Evolutionary conservation across 805 yeast species (phyloP), one percentile per base, ranked within the genome.

Genomic region (Metschnikowia baotianmanensis): DNA sequence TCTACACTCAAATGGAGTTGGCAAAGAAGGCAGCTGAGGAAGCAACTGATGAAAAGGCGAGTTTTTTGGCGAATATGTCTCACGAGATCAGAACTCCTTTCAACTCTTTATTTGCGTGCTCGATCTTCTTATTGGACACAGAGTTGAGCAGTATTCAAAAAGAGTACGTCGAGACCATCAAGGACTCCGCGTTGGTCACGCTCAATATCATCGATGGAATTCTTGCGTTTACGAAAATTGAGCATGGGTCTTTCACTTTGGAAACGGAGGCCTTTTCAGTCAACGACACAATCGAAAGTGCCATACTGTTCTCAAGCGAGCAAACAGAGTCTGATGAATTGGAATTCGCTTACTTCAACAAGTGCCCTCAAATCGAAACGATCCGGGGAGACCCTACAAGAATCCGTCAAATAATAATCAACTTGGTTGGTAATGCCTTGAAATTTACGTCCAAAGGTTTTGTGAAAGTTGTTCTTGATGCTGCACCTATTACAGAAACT

Each of bases 61-160:
- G 76, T 38, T 76, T 76, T 51, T 52, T 76, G 42, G 70, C 70
- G 17, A 76, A 76, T 46, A 76, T 76, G 81, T 75, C 80, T 1
- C 81, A 76, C 49, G 81, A 76, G 47, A 75, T 76, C 35, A 58
- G 81, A 36, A 76, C 81, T 2, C 81, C 81, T 1, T 76, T 76
- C 57, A 76, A 77, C 50, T 72, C 77, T 2, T 60, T 73, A 23
- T 58, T 74, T 41, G 71, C 76, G 13, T 73, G 76, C 53, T 66
- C 76, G 2, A 67, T 74, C 3, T 70, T 76, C 46, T 59, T 76
- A 40, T 56, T 76, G 38, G 79, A 75, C 43, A 76, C 81, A 0
- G 64, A 62, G 3, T 56, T 76, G 42, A 63, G 57, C 11, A 61
- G 57, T 24, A 57, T 71, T 6, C 81, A 76, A 47, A 53, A 65